Percentiles rank a stretch among this genome's conserved stretches.
Conservation (phyloP, 495 filamentous ascomycete species). For the Collariella sp. region DNA sequence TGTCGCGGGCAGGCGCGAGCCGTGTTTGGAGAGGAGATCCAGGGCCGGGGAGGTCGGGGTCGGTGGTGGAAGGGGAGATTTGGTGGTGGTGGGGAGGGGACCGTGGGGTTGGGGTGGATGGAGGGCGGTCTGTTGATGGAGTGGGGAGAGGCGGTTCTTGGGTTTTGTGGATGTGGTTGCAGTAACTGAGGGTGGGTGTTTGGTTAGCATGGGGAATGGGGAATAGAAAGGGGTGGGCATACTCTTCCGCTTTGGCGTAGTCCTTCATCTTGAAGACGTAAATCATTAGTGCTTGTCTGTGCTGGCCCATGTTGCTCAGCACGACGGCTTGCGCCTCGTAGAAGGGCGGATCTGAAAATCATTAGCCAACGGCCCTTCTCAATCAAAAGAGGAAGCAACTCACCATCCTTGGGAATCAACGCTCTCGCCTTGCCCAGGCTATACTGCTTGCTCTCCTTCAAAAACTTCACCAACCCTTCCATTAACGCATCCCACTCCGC, state of each 20-base stretch:
- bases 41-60: conserved; percentile 74
- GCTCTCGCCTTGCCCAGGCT: conserved; percentile 65
- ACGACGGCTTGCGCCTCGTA: conserved; percentile 88
- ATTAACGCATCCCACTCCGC: conserved; percentile 49
- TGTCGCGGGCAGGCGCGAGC: conserved; percentile 78
- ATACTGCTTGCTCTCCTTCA: conserved; percentile 71
- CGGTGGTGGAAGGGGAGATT: conserved; percentile 63
- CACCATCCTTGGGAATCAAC: conserved; percentile 70
- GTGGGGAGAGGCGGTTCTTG: conserved; percentile 33
- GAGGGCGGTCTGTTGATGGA: conserved; percentile 20
- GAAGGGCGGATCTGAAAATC: conserved; percentile 60
- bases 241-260: conserved; percentile 89
- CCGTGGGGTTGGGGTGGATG: conserved; percentile 7
- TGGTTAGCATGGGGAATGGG: conserved; percentile 4
- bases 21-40: conserved; percentile 80
- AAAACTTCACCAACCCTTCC: conserved; percentile 60
- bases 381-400: conserved; percentile 18
- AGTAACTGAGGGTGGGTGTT: conserved; percentile 53
- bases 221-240: conserved; percentile 20
- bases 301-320: conserved; percentile 89
- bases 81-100: no score
- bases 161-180: conserved; percentile 68
- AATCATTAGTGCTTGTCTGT: conserved; percentile 88
- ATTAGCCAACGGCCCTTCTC: not conserved
- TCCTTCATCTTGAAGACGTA: conserved; percentile 92